phyloP scores from a whole-genome alignment of 495 filamentous ascomycete species.

The Penicillium canescens region DNA sequence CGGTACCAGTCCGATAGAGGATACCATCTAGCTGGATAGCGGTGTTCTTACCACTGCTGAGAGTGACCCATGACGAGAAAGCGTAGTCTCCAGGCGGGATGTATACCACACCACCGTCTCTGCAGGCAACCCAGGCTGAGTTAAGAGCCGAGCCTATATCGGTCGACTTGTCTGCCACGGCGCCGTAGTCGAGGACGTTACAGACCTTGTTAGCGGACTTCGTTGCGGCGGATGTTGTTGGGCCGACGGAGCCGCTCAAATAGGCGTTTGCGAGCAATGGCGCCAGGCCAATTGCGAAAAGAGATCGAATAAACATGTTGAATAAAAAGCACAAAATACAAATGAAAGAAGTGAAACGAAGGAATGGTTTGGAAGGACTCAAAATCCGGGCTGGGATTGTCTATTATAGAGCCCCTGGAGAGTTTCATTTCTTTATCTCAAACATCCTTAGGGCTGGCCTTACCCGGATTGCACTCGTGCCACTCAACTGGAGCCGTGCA shows the following conservation, averaged over 20 bases:
- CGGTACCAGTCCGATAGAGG: conserved; percentile 45
- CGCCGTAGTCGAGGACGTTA: conserved; percentile 53
- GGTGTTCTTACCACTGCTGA: conserved; percentile 39
- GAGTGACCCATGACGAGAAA: conserved; percentile 32
- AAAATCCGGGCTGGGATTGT: background rate
- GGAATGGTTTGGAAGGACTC: background rate
- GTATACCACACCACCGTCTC: conserved; percentile 34
- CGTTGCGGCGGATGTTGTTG: conserved; percentile 34
- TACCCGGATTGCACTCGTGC: too few relatives aligned
- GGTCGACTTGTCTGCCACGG: conserved; percentile 43
- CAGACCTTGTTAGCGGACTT: conserved; percentile 41
- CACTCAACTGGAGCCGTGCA: too few relatives aligned
- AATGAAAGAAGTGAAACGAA: conserved; percentile 1
- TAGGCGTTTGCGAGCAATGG: conserved; percentile 37
- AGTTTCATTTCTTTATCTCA: background rate
- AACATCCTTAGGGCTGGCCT: background rate
- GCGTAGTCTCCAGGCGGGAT: conserved; percentile 39
- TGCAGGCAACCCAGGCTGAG: conserved; percentile 49
- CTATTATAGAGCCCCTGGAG: background rate
- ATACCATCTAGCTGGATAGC: conserved; percentile 52
- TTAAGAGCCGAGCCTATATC: conserved; percentile 48
- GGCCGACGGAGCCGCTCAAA: conserved; percentile 45
- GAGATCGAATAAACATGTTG: conserved; percentile 4
- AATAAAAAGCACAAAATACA: background rate
- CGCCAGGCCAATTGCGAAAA: conserved; percentile 31